Evolutionary conservation across 2,329 filamentous ascomycete species (phyloP), one percentile per base, ranked within the genome.

Genomic region (Zymoseptoria brevis): DNA sequence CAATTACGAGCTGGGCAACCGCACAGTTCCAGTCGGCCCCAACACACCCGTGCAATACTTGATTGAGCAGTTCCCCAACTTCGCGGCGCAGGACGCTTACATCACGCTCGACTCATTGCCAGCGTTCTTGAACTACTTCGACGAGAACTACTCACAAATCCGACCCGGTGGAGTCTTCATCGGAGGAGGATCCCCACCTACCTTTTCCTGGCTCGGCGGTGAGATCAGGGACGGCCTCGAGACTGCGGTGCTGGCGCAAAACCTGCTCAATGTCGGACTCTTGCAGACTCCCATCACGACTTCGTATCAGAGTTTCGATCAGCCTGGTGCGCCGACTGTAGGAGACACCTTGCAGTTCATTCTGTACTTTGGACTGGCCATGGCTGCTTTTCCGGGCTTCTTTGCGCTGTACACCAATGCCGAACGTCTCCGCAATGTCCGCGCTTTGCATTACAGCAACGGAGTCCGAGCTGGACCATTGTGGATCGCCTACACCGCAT

Each of bases 341-440:
- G 89, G 89, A 19, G 80, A 92, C 55, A 86, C 87, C 0, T 75
- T 96, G 22, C 89, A 95, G 70, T 79, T 96, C 19, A 83, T 93
- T 49, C 79, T 89, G 8, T 96, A 96, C 74, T 88, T 94, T 71
- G 85, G 87, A 13, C 80, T 96, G 8, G 89, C 87, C 1, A 85
- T 95, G 74, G 81, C 83, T 6, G 85, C 86, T 1, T 94, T 88
- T 67, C 90, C 92, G 0, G 90, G 87, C 13, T 92, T 96, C 77
- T 95, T 96, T 67, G 84, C 89, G 0, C 77, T 96, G 4, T 96
- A 96, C 69, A 89, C 90, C 0, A 96, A 90, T n/a, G 79, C 88
- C 26, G 92, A 96, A 73, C 82, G 90, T 24, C 78, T 90, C 9
- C 79, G 85, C 54, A 88, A 90, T 64, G 89, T 96, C 22, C 84